Evolutionary conservation across 345 rosid species (phyloP).

Genomic region (Barbarea vulgaris): DNA sequence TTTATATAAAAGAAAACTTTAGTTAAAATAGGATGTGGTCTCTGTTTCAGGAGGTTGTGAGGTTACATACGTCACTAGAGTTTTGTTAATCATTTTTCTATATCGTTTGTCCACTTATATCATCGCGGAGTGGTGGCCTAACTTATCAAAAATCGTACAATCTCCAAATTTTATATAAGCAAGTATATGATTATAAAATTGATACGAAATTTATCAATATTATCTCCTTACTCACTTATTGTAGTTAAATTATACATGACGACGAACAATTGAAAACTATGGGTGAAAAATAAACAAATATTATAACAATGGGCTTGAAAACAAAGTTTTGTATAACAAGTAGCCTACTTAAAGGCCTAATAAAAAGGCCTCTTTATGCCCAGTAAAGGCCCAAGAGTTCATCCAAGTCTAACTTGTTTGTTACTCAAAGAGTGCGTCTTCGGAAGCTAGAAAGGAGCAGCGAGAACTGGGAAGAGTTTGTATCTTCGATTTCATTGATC

Average conservation of each 20-base stretch:
- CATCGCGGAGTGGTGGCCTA: constrained; percentile 40
- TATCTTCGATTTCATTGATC: constrained; percentile 18
- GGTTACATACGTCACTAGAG: constrained; percentile 12
- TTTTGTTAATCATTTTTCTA: constrained; percentile 2
- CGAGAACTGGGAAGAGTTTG: neutral
- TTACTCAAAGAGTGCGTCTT: constrained; percentile 25
- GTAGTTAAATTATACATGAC: neutral
- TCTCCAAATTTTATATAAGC: constrained; percentile 27
- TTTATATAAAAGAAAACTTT: neutral
- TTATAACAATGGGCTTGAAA: neutral
- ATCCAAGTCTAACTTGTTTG: constrained; percentile 26
- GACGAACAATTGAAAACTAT: neutral
- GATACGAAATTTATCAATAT: neutral
- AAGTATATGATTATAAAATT: constrained; percentile 16
- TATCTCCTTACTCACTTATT: constrained; percentile 24
- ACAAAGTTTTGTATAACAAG: neutral
- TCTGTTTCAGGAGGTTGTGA: constrained; percentile 13
- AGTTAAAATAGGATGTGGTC: constrained; percentile 14
- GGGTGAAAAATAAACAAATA: neutral
- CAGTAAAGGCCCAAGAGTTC: constrained; percentile 9
- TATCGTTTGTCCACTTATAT: constrained; percentile 35
- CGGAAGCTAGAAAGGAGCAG: neutral
- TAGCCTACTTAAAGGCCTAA: neutral
- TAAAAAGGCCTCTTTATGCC: neutral
- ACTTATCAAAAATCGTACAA: constrained; percentile 32